A percentile compares a stretch with the other conserved stretches of the same genome.
Conservation (phyloP, 352 stramenopile species). For the Phytophthora podocarpi region DNA sequence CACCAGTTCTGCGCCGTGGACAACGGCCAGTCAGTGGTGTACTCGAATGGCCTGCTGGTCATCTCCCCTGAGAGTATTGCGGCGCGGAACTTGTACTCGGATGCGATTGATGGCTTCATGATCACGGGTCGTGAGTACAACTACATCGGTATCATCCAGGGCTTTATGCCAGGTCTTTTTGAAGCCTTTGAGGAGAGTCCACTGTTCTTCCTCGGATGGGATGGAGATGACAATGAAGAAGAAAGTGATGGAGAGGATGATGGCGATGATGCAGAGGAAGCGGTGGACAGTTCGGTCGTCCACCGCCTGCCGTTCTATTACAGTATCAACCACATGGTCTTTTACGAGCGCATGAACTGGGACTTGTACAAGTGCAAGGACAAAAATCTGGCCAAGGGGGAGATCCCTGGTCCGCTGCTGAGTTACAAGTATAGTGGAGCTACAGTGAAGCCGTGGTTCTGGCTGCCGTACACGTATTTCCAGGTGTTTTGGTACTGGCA, state of each 20-base stretch:
- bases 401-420: constrained; percentile 72
- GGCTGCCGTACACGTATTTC: constrained; percentile 83
- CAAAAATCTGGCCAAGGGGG: constrained; percentile 57
- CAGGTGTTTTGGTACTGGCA: constrained; percentile 87
- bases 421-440: constrained; percentile 83
- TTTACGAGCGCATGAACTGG: constrained; percentile 89
- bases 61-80: constrained; percentile 73
- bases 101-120: constrained; percentile 85
- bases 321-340: constrained; percentile 90
- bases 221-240: constrained; percentile 42
- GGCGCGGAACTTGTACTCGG: constrained; percentile 77
- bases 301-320: constrained; percentile 84
- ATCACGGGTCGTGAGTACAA: constrained; percentile 84
- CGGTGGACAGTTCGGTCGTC: constrained; percentile 53
- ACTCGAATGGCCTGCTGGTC: constrained; percentile 82
- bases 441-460: constrained; percentile 83
- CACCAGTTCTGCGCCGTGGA: constrained; percentile 81
- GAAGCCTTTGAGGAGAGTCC: constrained; percentile 83
- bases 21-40: constrained; percentile 83
- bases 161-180: constrained; percentile 80
- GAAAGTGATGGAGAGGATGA: constrained; percentile 36
- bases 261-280: constrained; percentile 29
- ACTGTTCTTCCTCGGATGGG: constrained; percentile 66
- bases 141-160: constrained; percentile 83
- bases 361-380: constrained; percentile 87